Conservation (phyloP, 2,329 filamentous ascomycete species). For the Thyridium curvatum region DNA sequence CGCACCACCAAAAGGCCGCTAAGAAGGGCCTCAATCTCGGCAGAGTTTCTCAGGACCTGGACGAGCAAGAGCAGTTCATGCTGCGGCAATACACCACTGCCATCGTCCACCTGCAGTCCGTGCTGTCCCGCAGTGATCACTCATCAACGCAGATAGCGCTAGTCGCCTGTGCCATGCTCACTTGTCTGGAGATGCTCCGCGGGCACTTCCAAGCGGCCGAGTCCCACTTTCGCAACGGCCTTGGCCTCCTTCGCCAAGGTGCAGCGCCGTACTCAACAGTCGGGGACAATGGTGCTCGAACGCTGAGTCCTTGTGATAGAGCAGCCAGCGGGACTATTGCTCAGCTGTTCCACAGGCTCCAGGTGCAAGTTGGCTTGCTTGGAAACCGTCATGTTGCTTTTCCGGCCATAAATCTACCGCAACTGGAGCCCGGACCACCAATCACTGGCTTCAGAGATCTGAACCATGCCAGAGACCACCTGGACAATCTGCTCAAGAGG, state of each 20-base stretch:
- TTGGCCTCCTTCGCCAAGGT: constrained; percentile 24
- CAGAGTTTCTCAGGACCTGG: constrained; percentile 2
- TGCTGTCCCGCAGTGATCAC: constrained; percentile 16
- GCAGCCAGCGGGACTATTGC: constrained; percentile 13
- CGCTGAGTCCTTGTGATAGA: not conserved
- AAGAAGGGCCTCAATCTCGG: too few species aligned
- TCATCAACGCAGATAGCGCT: constrained; percentile 26
- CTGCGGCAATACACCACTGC: constrained; percentile 28
- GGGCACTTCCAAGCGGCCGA: constrained; percentile 27
- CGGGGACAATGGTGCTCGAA: too few species aligned
- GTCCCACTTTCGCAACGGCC: constrained; percentile 31
- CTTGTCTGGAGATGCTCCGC: constrained; percentile 21
- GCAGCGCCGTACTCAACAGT: not conserved
- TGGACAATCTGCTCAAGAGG: not conserved
- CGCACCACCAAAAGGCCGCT: constrained; percentile 17
- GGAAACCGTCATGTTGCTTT: not conserved
- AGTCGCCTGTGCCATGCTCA: constrained; percentile 26
- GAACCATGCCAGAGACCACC: not conserved
- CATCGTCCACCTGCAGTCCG: constrained; percentile 24
- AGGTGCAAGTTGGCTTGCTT: not conserved
- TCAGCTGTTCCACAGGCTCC: constrained; percentile 18
- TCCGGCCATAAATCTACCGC: not conserved
- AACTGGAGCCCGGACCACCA: too few species aligned
- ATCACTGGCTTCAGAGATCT: not conserved
- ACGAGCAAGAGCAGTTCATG: constrained; percentile 13